phyloP scores from a whole-genome alignment of 805 yeast genomes.

The Sugiyamaella marilandica region DNA sequence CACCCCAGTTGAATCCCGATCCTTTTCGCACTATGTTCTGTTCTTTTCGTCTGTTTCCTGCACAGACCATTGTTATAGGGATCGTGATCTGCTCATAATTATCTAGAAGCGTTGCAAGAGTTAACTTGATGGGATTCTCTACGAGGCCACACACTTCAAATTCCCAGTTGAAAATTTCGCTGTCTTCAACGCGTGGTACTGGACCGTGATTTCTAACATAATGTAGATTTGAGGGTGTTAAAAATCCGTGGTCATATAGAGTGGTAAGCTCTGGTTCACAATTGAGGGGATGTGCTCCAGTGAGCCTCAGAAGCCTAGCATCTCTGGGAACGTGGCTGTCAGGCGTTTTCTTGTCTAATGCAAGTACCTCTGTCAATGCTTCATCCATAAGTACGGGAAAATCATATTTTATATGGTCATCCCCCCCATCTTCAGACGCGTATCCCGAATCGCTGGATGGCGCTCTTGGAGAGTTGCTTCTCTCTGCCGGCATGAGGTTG shows the following conservation, averaged over 20 bases:
- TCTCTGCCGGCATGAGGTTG: too few relatives aligned
- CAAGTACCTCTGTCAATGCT: not conserved
- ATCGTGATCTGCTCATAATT: conserved; percentile 6
- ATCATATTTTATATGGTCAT: not conserved
- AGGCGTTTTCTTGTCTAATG: conserved; percentile 8
- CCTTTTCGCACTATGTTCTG: conserved; percentile 7
- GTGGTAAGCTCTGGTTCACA: conserved; percentile 3
- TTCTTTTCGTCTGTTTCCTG: conserved; percentile 9
- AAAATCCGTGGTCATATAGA: conserved; percentile 3
- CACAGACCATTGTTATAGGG: conserved; percentile 6
- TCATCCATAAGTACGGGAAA: conserved; percentile 2
- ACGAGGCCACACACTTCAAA: conserved; percentile 7
- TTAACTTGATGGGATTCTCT: conserved; percentile 5
- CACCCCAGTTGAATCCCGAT: conserved; percentile 9
- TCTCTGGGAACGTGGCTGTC: conserved; percentile 8
- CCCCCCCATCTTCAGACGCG: not conserved
- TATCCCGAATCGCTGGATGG: conserved; percentile 2
- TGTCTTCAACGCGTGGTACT: conserved; percentile 3
- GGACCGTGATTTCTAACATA: conserved; percentile 9
- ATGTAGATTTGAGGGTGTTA: conserved; percentile 5
- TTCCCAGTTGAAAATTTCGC: conserved; percentile 6
- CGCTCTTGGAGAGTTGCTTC: not conserved
- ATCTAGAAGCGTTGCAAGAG: not conserved
- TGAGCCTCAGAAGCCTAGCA: conserved; percentile 3
- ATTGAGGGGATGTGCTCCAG: conserved; percentile 8